Percentiles rank a stretch among this genome's conserved stretches.
These are phyloP conservation scores for Fusarium buharicum DNA, from an alignment of 2,329 filamentous ascomycete species.

Conservation along the genomic window DNA sequence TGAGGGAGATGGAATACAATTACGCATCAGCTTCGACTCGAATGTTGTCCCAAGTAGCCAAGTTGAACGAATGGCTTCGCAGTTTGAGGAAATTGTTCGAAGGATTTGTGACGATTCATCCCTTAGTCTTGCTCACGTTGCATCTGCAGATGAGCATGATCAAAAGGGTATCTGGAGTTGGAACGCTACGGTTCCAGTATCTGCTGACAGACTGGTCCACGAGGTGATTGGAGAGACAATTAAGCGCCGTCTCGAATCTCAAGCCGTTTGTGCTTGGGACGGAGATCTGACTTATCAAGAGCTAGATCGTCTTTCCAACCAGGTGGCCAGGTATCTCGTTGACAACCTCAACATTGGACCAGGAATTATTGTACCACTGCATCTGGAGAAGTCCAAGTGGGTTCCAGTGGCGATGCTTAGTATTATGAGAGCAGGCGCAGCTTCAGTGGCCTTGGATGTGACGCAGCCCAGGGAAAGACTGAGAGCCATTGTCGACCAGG, in stretches of 20 bases:
- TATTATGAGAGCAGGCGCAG: background rate
- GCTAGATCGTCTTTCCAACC: background rate
- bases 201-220: background rate
- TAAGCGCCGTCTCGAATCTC: background rate
- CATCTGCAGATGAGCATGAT: background rate
- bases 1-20: background rate
- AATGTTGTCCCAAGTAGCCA: background rate
- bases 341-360: background rate
- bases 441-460: background rate
- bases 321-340: background rate
- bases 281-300: background rate
- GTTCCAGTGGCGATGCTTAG: background rate
- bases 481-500: background rate
- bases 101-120: background rate
- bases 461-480: background rate
- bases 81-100: background rate
- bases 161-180: background rate
- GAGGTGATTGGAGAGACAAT: background rate
- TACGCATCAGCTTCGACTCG: background rate
- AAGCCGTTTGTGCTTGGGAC: background rate
- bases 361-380: background rate
- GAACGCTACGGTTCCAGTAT: background rate
- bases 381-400: background rate
- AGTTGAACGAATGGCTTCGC: background rate
- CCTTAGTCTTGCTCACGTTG: background rate